Evolutionary conservation across 371 early-diverging fungal species (phyloP), one percentile per base, ranked within the genome.

Genomic region (Apophysomyces ossiformis): DNA sequence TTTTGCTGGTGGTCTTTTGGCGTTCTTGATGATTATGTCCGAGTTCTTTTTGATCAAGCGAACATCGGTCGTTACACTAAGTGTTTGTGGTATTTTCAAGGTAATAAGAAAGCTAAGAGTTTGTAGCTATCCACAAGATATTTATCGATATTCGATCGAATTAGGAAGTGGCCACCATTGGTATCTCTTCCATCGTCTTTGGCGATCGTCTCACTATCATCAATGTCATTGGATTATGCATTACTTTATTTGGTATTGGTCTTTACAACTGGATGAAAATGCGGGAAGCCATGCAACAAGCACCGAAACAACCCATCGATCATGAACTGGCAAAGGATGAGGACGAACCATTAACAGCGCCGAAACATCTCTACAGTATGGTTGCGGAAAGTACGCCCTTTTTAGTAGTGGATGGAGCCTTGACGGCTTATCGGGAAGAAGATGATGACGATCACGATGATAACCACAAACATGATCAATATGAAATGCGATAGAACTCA

Each of bases 1-100:
- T 43, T 58, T 83, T 8, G 72, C 75, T 21, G 96, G 96, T 47
- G 97, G 96, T 4, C 54, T 90, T 43, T 63, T 95, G 46, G 96
- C 97, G 4, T 96, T 96, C 71, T 82, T 85, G 21, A 94, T 97
- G 96, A 90, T 94, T 8, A 81, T 92, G 56, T 84, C 92, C 4
- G 98, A 97, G 73, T 97, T 91, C 77, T 81, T 89, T 60, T 74
- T 96, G 54, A 95, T 97, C 67, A 84, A 91, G 62, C 86, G 87
- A 43, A 96, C 96, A 0, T 93, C 93, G 0, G 95, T 93, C 0
- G 88, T 97, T 1, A 95, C 98, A 0, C 75, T 97, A 39, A 93
- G 95, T 46, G 91, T 97, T 1, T 94, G 93, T 37, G 98, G 98
- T 46, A 96, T 96, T 63, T 86, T 92, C 65, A 96, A 96, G 72